These are phyloP conservation scores for Alopecurus myosuroides DNA, from an alignment of 176 grass and related monocot species.

Conservation along the genomic window DNA sequence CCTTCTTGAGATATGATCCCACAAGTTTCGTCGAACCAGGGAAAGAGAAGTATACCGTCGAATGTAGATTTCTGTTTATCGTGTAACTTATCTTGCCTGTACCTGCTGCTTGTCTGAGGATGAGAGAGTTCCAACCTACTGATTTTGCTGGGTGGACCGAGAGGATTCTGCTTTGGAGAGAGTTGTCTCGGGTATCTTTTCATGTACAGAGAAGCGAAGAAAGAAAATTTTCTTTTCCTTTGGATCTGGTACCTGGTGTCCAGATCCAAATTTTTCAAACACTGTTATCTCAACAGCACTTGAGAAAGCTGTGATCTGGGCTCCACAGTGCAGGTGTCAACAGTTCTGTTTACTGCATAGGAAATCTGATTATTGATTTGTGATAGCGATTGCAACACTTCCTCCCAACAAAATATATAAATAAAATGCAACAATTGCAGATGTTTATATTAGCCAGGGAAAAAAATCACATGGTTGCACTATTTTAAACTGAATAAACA, in stretches of 20 bases:
- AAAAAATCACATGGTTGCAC: not conserved
- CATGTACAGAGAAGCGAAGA: constrained; percentile 36
- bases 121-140: constrained; percentile 18
- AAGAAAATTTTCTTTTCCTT: not conserved
- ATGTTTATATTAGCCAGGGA: not conserved
- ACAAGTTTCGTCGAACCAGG: not conserved
- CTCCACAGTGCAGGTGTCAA: not conserved
- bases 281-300: constrained; percentile 20
- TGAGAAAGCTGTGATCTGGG: not conserved
- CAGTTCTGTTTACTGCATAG: constrained; percentile 6
- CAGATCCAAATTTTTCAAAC: constrained; percentile 20
- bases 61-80: not conserved
- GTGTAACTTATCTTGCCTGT: constrained; percentile 20
- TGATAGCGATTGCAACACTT: not conserved
- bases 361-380: not conserved
- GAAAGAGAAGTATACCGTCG: not conserved
- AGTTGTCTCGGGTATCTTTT: not conserved
- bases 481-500: not conserved
- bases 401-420: not conserved
- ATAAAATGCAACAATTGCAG: not conserved
- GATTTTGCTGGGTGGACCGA: not conserved
- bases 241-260: constrained; percentile 20
- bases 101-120: constrained; percentile 7
- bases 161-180: constrained; percentile 32
- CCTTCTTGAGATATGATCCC: constrained; percentile 18